Conservation (phyloP, 1,284 basidiomycete genomes). For the Sutorius eximius region DNA sequence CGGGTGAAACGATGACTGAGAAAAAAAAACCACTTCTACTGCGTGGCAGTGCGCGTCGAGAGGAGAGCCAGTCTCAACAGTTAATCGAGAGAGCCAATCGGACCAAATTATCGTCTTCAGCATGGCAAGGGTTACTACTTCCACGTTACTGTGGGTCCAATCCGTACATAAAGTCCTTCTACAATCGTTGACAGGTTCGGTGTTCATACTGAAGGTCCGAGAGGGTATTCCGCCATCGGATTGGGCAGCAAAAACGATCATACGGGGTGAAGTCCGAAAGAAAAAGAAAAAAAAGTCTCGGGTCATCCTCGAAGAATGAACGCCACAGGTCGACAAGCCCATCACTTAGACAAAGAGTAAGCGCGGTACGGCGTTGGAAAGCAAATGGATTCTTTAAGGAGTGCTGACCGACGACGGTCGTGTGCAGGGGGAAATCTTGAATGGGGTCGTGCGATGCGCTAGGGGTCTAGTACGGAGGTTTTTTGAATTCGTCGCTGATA, state of each 20-base stretch:
- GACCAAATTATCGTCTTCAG: not conserved
- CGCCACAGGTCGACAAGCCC: not conserved
- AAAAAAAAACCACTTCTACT: too few relatives aligned
- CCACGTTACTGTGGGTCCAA: not conserved
- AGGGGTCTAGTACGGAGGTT: constrained; percentile 47
- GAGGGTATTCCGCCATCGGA: not conserved
- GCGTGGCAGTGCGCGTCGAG: too few relatives aligned
- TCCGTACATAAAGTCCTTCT: not conserved
- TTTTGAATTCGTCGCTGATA: constrained; percentile 63
- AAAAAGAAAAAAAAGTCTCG: not conserved
- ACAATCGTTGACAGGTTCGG: not conserved
- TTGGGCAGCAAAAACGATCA: not conserved
- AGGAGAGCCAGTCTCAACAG: too few relatives aligned
- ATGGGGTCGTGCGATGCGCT: not conserved
- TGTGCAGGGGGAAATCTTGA: not conserved
- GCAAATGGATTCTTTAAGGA: not conserved
- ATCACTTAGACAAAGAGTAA: not conserved
- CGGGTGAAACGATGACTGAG: too few relatives aligned
- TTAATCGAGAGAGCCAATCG: too few relatives aligned
- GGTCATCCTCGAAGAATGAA: not conserved
- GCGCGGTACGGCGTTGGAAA: not conserved
- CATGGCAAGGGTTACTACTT: not conserved
- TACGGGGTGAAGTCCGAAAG: not conserved
- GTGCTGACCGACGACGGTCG: not conserved
- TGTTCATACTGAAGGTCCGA: not conserved